A percentile compares a stretch with the other conserved stretches of the same genome.
phyloP scores from a whole-genome alignment of 2,329 filamentous ascomycete genomes.

The Cordyceps militaris region DNA sequence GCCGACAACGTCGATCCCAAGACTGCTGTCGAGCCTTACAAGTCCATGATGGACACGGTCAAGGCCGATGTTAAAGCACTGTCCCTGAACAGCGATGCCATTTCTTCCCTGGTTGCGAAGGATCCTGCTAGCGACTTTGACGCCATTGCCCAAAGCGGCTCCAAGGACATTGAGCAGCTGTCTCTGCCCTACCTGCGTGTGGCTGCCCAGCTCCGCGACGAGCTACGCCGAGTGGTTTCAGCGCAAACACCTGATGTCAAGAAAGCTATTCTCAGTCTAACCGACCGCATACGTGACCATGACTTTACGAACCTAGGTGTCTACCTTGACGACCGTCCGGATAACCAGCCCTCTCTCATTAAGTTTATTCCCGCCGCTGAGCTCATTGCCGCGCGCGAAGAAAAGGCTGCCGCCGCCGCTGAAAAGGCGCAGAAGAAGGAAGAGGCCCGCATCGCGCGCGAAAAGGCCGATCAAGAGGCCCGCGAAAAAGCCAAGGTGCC shows the following conservation, averaged over 20 bases:
- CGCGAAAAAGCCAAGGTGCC: constrained; percentile 50
- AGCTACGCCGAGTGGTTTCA: constrained; percentile 50
- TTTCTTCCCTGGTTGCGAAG: constrained; percentile 36
- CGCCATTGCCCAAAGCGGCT: constrained; percentile 36
- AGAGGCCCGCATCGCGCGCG: constrained; percentile 43
- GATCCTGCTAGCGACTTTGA: constrained; percentile 42
- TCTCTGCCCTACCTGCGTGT: constrained; percentile 49
- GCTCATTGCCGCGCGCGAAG: constrained; percentile 50
- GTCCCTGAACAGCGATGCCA: constrained; percentile 40
- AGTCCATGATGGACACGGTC: constrained; percentile 37
- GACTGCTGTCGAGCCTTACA: constrained; percentile 41
- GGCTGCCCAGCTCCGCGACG: constrained; percentile 52
- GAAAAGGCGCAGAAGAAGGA: constrained; percentile 53
- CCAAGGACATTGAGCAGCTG: constrained; percentile 45
- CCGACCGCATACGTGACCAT: constrained; percentile 72
- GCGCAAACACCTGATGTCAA: constrained; percentile 44
- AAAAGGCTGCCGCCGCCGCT: constrained; percentile 53
- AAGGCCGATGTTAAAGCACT: constrained; percentile 39
- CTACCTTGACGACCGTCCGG: constrained; percentile 77
- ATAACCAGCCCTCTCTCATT: constrained; percentile 63
- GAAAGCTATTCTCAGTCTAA: constrained; percentile 68
- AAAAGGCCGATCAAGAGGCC: constrained; percentile 46
- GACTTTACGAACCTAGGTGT: constrained; percentile 77
- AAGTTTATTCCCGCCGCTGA: constrained; percentile 53
- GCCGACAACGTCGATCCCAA: constrained; percentile 36